phyloP scores from a whole-genome alignment of 108 stramenopile genomes.

The Nitzschia sp. region DNA sequence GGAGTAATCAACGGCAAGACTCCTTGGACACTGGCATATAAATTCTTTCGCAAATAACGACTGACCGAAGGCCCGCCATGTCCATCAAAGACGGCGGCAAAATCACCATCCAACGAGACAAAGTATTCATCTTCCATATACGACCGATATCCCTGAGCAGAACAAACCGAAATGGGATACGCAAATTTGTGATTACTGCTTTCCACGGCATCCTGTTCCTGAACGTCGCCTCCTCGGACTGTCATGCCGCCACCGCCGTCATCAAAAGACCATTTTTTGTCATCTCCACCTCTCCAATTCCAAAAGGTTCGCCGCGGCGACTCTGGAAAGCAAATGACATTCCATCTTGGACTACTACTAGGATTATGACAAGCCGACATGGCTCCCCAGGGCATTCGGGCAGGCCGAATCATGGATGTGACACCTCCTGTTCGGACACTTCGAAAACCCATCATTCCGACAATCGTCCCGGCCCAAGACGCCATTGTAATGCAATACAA shows the following conservation, averaged over 20 bases:
- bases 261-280: constrained; percentile 11
- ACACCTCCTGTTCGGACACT: constrained; percentile 4
- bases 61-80: constrained; percentile 91
- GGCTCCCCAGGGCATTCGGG: neutral
- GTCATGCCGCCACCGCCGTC: neutral
- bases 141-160: constrained; percentile 54
- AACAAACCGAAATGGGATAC: constrained; percentile 39
- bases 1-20: constrained; percentile 15
- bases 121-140: constrained; percentile 90
- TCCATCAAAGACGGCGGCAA: constrained; percentile 95
- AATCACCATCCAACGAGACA: constrained; percentile 44
- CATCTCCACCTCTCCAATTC: constrained; percentile 17
- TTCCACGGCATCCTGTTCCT: neutral
- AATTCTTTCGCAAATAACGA: constrained; percentile 76
- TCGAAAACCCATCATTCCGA: constrained; percentile 1
- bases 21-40: constrained; percentile 72
- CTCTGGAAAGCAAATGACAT: neutral
- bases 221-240: neutral
- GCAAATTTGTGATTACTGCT: neutral
- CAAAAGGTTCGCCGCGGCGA: constrained; percentile 8
- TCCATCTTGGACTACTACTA: neutral
- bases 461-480: neutral
- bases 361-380: neutral
- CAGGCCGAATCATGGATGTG: neutral
- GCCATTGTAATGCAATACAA: neutral